Evolutionary conservation across 177 flowering plant genomes (phyloP).

Genomic region (Telopea speciosissima): DNA sequence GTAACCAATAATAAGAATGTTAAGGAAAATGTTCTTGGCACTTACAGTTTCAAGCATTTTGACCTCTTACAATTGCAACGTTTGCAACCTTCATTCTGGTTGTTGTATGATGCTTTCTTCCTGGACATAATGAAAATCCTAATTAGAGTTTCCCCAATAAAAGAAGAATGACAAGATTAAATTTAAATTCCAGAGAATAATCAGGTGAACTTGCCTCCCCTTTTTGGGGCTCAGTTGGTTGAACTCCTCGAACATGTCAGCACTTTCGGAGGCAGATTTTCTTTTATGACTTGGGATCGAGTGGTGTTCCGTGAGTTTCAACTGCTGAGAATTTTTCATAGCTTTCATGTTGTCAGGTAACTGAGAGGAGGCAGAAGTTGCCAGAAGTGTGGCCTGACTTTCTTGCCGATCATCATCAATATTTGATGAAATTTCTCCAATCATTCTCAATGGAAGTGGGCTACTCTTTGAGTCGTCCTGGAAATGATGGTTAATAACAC

Average conservation of each 20-base stretch:
- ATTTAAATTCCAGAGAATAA: constrained; percentile 2
- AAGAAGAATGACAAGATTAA: constrained; percentile 2
- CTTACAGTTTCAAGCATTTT: constrained; percentile 81
- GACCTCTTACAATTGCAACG: constrained; percentile 70
- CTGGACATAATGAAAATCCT: constrained; percentile 24
- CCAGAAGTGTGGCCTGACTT: constrained; percentile 9
- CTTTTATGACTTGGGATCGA: constrained; percentile 17
- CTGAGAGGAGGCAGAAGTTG: constrained; percentile 18
- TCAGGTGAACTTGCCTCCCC: constrained; percentile 38
- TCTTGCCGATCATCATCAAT: constrained; percentile 16
- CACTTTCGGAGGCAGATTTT: constrained; percentile 17
- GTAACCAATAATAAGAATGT: background rate
- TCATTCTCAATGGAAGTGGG: constrained; percentile 9
- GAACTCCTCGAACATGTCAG: constrained; percentile 28
- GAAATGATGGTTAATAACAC: constrained; percentile 9
- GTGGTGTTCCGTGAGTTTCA: constrained; percentile 9
- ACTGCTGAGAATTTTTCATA: constrained; percentile 3
- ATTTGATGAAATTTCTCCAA: constrained; percentile 17
- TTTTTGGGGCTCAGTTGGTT: constrained; percentile 41
- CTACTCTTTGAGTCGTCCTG: constrained; percentile 13
- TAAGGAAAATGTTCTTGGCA: constrained; percentile 5
- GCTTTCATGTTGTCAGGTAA: constrained; percentile 12
- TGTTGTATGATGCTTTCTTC: constrained; percentile 29
- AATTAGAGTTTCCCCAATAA: background rate
- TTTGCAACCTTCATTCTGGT: constrained; percentile 47